A percentile compares a stretch with the other conserved stretches of the same genome.
These are phyloP conservation scores for Vaccinium darrowii DNA, from an alignment of 148 eudicot genomes.

Conservation along the genomic window DNA sequence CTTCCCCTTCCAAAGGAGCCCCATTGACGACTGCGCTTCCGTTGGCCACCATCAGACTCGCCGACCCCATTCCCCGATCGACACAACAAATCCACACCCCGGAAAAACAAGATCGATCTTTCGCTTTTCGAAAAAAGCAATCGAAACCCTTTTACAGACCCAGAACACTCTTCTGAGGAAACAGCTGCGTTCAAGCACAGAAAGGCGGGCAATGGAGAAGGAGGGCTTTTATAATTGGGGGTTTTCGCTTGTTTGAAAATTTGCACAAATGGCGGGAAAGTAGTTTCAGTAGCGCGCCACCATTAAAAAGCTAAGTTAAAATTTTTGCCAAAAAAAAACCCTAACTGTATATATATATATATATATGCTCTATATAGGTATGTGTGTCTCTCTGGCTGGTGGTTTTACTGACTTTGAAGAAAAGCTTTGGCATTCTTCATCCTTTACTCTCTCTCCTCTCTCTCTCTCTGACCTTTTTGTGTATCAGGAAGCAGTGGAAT, in stretches of 20 bases:
- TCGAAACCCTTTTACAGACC: neutral
- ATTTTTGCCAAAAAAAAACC: slow-evolving; percentile 10
- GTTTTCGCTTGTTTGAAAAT: neutral
- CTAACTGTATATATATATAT: neutral
- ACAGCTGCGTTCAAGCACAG: neutral
- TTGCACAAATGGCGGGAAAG: slow-evolving; percentile 19
- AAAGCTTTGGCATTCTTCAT: neutral
- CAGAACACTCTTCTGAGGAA: neutral
- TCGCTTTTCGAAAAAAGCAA: neutral
- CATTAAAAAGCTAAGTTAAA: neutral
- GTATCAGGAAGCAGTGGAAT: neutral
- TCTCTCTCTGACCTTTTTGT: neutral
- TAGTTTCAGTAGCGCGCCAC: neutral
- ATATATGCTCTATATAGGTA: neutral
- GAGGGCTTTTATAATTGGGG: neutral
- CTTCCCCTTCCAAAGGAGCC: neutral
- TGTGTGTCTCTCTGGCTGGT: neutral
- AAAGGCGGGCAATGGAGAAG: neutral
- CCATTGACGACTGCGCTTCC: neutral
- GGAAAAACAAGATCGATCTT: neutral
- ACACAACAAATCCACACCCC: neutral
- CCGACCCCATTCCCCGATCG: neutral
- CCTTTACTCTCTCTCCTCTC: neutral
- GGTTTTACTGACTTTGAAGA: neutral
- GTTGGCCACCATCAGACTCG: slow-evolving; percentile 8